Base-by-base conservation (phyloP, 805 yeast genomes). In the Yarrowia bubula region DNA sequence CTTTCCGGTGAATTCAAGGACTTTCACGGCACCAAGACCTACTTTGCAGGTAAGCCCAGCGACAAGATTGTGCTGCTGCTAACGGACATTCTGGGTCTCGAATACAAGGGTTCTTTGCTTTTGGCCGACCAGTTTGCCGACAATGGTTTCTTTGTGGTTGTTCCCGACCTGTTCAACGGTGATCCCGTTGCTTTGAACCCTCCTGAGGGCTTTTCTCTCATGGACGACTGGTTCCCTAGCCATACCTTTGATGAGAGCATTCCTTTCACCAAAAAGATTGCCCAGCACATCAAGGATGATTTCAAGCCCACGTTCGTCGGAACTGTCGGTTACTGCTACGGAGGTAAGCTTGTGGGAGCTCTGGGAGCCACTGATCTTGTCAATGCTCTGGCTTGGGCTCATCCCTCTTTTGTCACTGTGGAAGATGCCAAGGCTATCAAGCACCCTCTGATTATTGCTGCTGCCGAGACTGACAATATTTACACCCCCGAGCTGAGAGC, bases 271-370 rank as follows among this genome's bases (percentile, higher is more conserved):
- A 80, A 80, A 41, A 75, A 74, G 4, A 88, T 82, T 70, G 71
- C 87, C 66, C 70, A 73, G 1, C 72, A 71, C 8, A 75, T 88
- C 65, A 82, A 77, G 67, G 70, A 73, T 32, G 82, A 81, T 65
- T 73, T 75, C 64, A 76, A 76, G n/a, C 83, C 84, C 15, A 74
- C 78, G 62, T 84, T 79, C 69, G 67, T 87, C 22, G 85, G 82
- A 47, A 83, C 84, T 18, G 76, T 87, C 66, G 97, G 97, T 28
- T 86, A 90, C 78, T 91, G 97, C 77, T 91, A 80, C 69, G 97
- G 97, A 73, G 96, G 90, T 44, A 88, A 86, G 75, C 86, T 79
- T 70, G 85, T 83, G 38, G 70, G 81, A 67, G 82, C 86, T 66
- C 74, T 84, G 35, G 74, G 80, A 7, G 80, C 75, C 22, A 66